Percentiles rank a stretch among this genome's conserved stretches.
phyloP scores from a whole-genome alignment of 208 protist species.

The Trypanosoma melophagium region DNA sequence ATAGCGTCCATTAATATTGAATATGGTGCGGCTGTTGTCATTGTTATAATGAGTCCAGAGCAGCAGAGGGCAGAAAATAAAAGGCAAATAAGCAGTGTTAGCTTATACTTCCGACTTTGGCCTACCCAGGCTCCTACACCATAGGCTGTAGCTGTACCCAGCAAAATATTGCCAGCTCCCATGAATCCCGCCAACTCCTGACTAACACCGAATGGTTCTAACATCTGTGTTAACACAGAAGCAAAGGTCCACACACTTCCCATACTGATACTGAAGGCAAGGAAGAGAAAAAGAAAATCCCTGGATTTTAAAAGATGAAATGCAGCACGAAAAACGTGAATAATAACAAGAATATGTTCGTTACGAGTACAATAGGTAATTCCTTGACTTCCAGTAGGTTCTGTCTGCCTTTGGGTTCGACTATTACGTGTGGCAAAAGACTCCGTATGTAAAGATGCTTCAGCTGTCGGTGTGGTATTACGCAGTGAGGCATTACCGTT shows the following conservation, averaged over 20 bases:
- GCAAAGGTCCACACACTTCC: conserved; percentile 72
- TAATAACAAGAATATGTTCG: conserved; percentile 43
- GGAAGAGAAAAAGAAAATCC: conserved; percentile 64
- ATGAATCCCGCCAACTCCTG: conserved; percentile 49
- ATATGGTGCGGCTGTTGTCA: conserved; percentile 44
- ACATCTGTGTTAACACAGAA: conserved; percentile 64
- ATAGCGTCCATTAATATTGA: conserved; percentile 38
- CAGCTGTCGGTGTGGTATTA: no score
- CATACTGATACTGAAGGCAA: conserved; percentile 64
- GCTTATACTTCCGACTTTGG: conserved; percentile 49
- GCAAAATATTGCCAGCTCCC: conserved; percentile 56
- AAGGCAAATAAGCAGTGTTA: conserved; percentile 46
- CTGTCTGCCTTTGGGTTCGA: no score
- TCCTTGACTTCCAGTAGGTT: no score
- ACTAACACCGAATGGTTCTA: conserved; percentile 61
- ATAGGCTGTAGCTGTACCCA: conserved; percentile 53
- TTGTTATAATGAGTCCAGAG: conserved; percentile 47
- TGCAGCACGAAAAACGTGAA: conserved; percentile 41
- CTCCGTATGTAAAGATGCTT: no score
- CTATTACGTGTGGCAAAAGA: no score
- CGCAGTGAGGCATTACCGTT: conserved; percentile 28
- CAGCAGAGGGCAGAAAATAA: conserved; percentile 44
- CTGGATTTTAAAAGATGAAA: conserved; percentile 17
- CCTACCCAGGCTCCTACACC: conserved; percentile 60
- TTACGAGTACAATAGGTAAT: no score